Conservation (phyloP, 768 basidiomycete genomes). For the Dioszegia aurantiaca region DNA sequence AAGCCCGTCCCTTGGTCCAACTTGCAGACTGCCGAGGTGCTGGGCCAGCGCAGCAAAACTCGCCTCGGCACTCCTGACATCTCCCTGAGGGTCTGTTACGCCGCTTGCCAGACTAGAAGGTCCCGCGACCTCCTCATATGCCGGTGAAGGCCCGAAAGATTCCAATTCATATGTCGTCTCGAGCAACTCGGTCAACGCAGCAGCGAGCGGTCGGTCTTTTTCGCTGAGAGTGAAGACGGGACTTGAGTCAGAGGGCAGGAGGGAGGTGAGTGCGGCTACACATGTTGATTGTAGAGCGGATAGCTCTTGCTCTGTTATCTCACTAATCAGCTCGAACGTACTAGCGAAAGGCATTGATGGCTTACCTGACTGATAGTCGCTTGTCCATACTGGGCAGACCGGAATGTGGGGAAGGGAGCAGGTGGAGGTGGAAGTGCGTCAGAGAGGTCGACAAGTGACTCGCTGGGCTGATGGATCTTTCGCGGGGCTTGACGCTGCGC, state of each 20-base stretch:
- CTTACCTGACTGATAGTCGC: neutral
- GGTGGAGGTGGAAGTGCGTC: conserved; percentile 34
- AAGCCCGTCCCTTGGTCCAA: neutral
- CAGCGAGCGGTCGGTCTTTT: conserved; percentile 24
- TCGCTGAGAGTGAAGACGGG: neutral
- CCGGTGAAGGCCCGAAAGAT: conserved; percentile 18
- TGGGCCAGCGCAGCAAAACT: conserved; percentile 6
- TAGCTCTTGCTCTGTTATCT: conserved; percentile 4
- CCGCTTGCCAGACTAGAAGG: neutral
- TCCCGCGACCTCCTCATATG: conserved; percentile 16
- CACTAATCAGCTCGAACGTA: neutral
- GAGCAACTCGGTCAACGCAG: conserved; percentile 29
- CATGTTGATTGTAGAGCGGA: conserved; percentile 26
- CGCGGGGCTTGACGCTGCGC: conserved; percentile 10
- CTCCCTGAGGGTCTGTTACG: neutral
- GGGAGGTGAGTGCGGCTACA: conserved; percentile 23
- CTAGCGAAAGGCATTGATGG: neutral
- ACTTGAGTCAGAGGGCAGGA: conserved; percentile 14
- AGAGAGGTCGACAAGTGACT: neutral
- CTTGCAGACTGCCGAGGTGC: conserved; percentile 2
- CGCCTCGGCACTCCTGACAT: no score
- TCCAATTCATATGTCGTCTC: conserved; percentile 39
- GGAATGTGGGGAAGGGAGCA: conserved; percentile 31
- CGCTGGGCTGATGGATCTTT: neutral
- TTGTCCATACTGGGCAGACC: conserved; percentile 2